These are phyloP conservation scores for Globisporangium sylvaticum DNA, from an alignment of 352 stramenopile genomes.

Conservation along the genomic window DNA sequence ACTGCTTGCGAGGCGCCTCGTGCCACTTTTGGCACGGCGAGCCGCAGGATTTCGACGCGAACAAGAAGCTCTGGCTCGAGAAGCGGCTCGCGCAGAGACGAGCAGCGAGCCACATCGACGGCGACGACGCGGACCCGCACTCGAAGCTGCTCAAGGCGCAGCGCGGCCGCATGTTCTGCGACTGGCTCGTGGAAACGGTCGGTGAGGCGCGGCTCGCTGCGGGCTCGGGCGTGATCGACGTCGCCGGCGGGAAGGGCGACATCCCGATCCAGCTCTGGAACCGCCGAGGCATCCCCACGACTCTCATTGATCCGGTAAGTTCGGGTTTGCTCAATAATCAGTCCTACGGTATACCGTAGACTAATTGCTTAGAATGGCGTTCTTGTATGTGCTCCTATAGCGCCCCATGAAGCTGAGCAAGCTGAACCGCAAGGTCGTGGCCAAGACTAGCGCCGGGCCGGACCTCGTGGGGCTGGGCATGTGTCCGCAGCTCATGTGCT, in stretches of 20 bases:
- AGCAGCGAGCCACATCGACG: constrained; percentile 44
- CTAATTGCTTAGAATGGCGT: too few relatives aligned
- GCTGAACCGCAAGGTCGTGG: constrained; percentile 62
- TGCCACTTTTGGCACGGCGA: constrained; percentile 83
- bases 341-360: too few relatives aligned
- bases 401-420: constrained; percentile 78
- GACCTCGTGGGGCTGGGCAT: constrained; percentile 27
- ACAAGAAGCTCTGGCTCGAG: constrained; percentile 60
- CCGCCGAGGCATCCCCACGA: constrained; percentile 67
- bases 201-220: constrained; percentile 33
- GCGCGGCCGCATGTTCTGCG: constrained; percentile 69
- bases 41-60: constrained; percentile 54
- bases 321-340: background rate
- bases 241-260: constrained; percentile 86
- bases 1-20: constrained; percentile 59
- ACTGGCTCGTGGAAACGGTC: constrained; percentile 77
- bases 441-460: constrained; percentile 20
- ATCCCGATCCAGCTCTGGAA: constrained; percentile 85
- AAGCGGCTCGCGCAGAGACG: constrained; percentile 65
- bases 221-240: constrained; percentile 78
- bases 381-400: constrained; percentile 18
- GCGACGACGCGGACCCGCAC: constrained; percentile 57
- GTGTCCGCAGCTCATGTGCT: constrained; percentile 52
- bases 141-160: constrained; percentile 70
- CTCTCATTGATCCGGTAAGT: constrained; percentile 79